Evolutionary conservation across 805 yeast genomes (phyloP).

Genomic region (Zygosaccharomyces rouxii): DNA sequence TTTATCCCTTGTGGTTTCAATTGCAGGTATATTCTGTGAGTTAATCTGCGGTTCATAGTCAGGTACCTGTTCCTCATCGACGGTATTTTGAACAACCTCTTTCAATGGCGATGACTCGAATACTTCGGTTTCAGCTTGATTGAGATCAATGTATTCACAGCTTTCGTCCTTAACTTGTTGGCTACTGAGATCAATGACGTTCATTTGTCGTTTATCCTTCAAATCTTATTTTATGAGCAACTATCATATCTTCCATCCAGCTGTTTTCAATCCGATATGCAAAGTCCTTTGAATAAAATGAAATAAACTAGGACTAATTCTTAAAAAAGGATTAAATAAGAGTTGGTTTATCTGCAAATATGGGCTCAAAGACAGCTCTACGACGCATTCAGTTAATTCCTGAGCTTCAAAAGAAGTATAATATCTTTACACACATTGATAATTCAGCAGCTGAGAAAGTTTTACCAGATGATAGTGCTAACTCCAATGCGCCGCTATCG

Average conservation of each 20-base stretch:
- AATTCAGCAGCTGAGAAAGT: slow-evolving; percentile 14
- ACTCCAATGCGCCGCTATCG: slow-evolving; percentile 21
- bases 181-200: slow-evolving; percentile 8
- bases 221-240: not conserved
- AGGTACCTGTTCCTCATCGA: not conserved
- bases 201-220: slow-evolving; percentile 3
- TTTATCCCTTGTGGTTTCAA: not conserved
- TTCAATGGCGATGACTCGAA: slow-evolving; percentile 1
- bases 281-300: not conserved
- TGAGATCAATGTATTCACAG: slow-evolving; percentile 4
- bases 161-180: not conserved
- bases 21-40: not conserved
- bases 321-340: not conserved
- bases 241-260: not conserved
- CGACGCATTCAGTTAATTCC: slow-evolving; percentile 15
- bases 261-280: not conserved
- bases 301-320: not conserved
- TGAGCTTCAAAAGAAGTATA: slow-evolving; percentile 30
- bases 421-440: slow-evolving; percentile 42
- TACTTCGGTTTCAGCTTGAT: slow-evolving; percentile 2
- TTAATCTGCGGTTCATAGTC: not conserved
- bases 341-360: not conserved
- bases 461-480: slow-evolving; percentile 5
- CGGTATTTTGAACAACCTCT: not conserved
- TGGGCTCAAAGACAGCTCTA: slow-evolving; percentile 16